Percentiles rank a stretch among this genome's conserved stretches.
Conservation (phyloP, 1,139 yeast species). For the Yamadazyma aaseri region DNA sequence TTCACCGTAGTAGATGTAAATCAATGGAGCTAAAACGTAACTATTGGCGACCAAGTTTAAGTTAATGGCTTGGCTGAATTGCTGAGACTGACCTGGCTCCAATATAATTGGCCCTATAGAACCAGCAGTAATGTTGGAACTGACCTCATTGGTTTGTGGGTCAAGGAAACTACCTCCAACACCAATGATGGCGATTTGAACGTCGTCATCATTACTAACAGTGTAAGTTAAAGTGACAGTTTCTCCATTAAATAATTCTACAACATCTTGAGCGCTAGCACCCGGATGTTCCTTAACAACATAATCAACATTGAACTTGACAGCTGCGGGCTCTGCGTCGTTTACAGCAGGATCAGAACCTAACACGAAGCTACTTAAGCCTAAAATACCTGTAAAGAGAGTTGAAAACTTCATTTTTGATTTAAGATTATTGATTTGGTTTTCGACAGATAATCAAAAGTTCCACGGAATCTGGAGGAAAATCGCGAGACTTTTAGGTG, state of each 20-base stretch:
- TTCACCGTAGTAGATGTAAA: slow-evolving; percentile 49
- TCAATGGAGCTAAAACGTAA: slow-evolving; percentile 60
- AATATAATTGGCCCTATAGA: slow-evolving; percentile 62
- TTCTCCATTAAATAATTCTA: slow-evolving; percentile 51
- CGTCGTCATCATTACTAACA: slow-evolving; percentile 57
- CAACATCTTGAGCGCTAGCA: slow-evolving; percentile 32
- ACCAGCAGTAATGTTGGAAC: slow-evolving; percentile 64
- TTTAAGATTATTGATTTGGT: background rate
- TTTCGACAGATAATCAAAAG: slow-evolving; percentile 3
- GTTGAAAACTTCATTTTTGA: slow-evolving; percentile 3
- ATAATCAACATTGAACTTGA: slow-evolving; percentile 43
- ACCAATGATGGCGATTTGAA: slow-evolving; percentile 57
- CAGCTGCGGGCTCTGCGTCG: slow-evolving; percentile 18
- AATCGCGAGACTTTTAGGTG: slow-evolving; percentile 2
- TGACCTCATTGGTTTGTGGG: slow-evolving; percentile 49
- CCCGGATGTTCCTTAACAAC: slow-evolving; percentile 42
- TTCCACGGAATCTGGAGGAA: background rate
- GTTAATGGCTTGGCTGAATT: slow-evolving; percentile 54
- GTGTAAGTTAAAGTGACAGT: slow-evolving; percentile 53
- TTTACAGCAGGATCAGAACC: slow-evolving; percentile 14
- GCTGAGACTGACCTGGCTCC: slow-evolving; percentile 46
- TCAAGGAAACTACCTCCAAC: slow-evolving; percentile 71
- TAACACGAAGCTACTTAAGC: slow-evolving; percentile 1
- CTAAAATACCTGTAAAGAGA: slow-evolving; percentile 2
- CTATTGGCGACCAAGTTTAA: slow-evolving; percentile 57